Percentiles rank a stretch among this genome's conserved stretches.
Evolutionary conservation across 108 stramenopile genomes (phyloP).

Genomic region (Thalassiosira profunda): DNA sequence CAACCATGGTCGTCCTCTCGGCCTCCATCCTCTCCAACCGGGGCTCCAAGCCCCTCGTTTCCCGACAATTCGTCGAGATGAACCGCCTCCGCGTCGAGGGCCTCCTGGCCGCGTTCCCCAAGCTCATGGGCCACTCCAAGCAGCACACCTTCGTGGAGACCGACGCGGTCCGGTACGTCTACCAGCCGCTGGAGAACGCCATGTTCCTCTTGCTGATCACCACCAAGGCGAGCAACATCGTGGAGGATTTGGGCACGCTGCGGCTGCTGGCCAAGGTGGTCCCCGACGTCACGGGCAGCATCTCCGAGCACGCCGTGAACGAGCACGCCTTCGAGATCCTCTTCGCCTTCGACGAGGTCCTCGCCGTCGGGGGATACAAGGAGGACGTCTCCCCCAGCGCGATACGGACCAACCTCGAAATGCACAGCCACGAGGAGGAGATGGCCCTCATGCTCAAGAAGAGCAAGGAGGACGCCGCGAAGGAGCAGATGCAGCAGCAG

Average conservation of each 20-base stretch:
- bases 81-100: slow-evolving; percentile 98
- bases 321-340: slow-evolving; percentile 97
- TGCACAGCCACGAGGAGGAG: slow-evolving; percentile 99
- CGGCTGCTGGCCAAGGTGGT: slow-evolving; percentile 98
- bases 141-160: slow-evolving; percentile 99
- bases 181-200: slow-evolving; percentile 96
- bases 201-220: slow-evolving; percentile 97
- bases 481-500: slow-evolving; percentile 87
- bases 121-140: slow-evolving; percentile 93
- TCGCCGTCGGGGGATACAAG: slow-evolving; percentile 97
- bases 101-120: slow-evolving; percentile 99
- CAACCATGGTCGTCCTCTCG: slow-evolving; percentile 84
- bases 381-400: slow-evolving; percentile 91
- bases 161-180: slow-evolving; percentile 98
- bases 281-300: slow-evolving; percentile 95
- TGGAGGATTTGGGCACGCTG: slow-evolving; percentile 98
- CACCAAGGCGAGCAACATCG: slow-evolving; percentile 96
- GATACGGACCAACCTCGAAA: slow-evolving; percentile 95
- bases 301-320: slow-evolving; percentile 92
- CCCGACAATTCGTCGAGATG: slow-evolving; percentile 99
- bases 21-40: slow-evolving; percentile 83
- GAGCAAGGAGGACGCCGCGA: slow-evolving; percentile 91
- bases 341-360: slow-evolving; percentile 99
- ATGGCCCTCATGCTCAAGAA: slow-evolving; percentile 93
- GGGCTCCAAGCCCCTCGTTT: slow-evolving; percentile 91